Conservation (phyloP, 2,329 filamentous ascomycete genomes). For the Cordyceps fumosorosea region DNA sequence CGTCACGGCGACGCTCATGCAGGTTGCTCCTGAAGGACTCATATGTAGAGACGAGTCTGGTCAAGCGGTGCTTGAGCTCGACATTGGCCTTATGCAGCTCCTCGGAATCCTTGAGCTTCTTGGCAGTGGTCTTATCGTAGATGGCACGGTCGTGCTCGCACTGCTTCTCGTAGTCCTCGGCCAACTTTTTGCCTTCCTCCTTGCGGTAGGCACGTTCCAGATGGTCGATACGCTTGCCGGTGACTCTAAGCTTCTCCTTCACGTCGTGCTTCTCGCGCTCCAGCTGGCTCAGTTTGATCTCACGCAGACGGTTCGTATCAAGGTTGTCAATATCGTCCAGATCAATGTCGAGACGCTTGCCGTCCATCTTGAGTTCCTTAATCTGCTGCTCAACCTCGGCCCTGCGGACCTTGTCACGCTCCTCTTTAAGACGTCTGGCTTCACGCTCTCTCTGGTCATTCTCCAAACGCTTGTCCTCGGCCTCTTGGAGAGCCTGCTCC, state of each 20-base stretch:
- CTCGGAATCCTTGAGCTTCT: slow-evolving; percentile 75
- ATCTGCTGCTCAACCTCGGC: slow-evolving; percentile 91
- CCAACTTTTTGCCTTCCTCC: slow-evolving; percentile 88
- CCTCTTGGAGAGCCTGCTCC: slow-evolving; percentile 81
- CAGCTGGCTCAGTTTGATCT: slow-evolving; percentile 89
- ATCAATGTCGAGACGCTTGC: slow-evolving; percentile 70
- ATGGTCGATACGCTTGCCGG: slow-evolving; percentile 93
- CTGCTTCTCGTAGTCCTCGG: slow-evolving; percentile 78
- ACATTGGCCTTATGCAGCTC: slow-evolving; percentile 88
- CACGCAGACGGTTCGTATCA: slow-evolving; percentile 83
- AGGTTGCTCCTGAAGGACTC: slow-evolving; percentile 77
- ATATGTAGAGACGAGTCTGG: slow-evolving; percentile 76
- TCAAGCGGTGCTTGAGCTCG: slow-evolving; percentile 87
- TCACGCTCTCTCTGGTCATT: slow-evolving; percentile 91
- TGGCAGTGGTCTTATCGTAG: slow-evolving; percentile 71
- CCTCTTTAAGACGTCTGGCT: slow-evolving; percentile 74
- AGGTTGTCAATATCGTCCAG: slow-evolving; percentile 76
- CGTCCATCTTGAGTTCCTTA: slow-evolving; percentile 81
- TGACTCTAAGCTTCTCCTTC: slow-evolving; percentile 82
- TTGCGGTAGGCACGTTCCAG: slow-evolving; percentile 93
- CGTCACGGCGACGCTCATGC: slow-evolving; percentile 80
- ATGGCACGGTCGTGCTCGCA: slow-evolving; percentile 69
- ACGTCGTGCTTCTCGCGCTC: slow-evolving; percentile 98
- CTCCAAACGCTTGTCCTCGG: slow-evolving; percentile 81
- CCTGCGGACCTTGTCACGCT: slow-evolving; percentile 83